Evolutionary conservation across 805 yeast genomes (phyloP).

Genomic region (Pichia membranifaciens): DNA sequence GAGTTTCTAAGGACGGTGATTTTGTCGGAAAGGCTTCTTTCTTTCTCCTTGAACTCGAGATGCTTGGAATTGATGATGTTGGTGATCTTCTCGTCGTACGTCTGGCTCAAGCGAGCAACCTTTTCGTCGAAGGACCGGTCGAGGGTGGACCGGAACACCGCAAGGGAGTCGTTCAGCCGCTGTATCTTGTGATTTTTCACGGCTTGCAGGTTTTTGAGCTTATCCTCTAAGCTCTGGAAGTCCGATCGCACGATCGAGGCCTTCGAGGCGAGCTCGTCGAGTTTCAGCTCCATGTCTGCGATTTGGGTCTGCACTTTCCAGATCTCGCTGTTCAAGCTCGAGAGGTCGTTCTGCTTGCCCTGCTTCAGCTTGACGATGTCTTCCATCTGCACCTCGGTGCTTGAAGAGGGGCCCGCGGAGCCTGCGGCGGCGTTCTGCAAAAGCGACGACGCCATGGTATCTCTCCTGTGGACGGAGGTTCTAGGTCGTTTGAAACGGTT

Average conservation of each 20-base stretch:
- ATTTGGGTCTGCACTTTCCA: constrained; percentile 25
- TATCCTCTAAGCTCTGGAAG: constrained; percentile 28
- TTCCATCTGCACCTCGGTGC: constrained; percentile 4
- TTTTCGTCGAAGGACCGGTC: constrained; percentile 27
- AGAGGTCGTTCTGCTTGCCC: constrained; percentile 18
- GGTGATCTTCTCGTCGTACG: constrained; percentile 30
- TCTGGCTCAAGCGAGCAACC: constrained; percentile 16
- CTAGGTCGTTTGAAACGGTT: too few species aligned
- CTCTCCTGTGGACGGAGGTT: background rate
- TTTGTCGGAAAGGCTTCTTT: constrained; percentile 18
- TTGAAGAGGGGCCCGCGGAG: background rate
- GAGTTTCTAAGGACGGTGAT: constrained; percentile 15
- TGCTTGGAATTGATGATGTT: constrained; percentile 32
- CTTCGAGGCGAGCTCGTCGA: constrained; percentile 27
- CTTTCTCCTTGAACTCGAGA: constrained; percentile 27
- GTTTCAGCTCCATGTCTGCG: constrained; percentile 24
- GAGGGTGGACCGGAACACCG: constrained; percentile 31
- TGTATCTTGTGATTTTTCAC: constrained; percentile 23
- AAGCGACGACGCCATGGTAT: constrained; percentile 3
- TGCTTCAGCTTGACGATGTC: constrained; percentile 4
- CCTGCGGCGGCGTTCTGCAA: too few species aligned
- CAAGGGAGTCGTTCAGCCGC: constrained; percentile 31
- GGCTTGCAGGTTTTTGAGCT: constrained; percentile 24
- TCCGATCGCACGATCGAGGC: constrained; percentile 14
- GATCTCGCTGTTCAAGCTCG: constrained; percentile 22